These are phyloP conservation scores for Nicotiana paniculata DNA, from an alignment of 257 asterid species.

Conservation along the genomic window DNA sequence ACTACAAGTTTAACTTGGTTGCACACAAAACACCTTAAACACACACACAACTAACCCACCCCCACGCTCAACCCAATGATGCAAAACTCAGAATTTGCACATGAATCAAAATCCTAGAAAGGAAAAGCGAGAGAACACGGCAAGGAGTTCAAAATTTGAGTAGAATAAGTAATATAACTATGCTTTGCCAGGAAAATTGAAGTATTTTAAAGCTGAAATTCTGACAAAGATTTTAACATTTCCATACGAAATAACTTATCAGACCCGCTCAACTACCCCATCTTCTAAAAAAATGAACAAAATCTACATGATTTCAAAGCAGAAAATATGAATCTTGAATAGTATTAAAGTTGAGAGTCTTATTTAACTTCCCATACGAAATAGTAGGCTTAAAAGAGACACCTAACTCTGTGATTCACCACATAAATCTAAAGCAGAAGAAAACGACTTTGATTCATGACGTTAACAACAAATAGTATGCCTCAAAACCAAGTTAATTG, in stretches of 20 bases:
- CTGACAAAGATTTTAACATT: neutral
- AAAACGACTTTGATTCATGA: too few species aligned
- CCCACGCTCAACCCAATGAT: neutral
- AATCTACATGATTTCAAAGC: neutral
- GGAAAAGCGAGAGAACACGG: neutral
- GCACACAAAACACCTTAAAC: neutral
- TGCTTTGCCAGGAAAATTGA: neutral
- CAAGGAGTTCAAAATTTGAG: neutral
- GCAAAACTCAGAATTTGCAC: neutral
- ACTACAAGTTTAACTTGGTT: neutral
- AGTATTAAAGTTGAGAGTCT: neutral
- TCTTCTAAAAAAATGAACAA: too few species aligned
- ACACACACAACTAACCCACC: neutral
- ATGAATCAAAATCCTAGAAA: neutral
- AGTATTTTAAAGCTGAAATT: neutral
- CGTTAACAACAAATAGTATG: too few species aligned
- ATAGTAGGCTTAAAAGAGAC: too few species aligned
- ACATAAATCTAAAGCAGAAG: too few species aligned
- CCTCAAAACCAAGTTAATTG: too few species aligned
- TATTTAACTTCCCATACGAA: neutral
- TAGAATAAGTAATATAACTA: neutral
- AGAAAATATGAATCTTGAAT: neutral
- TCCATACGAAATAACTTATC: neutral
- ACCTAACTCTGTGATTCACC: too few species aligned
- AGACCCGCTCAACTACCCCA: neutral